These are phyloP conservation scores for Ogataea methanolica DNA, from an alignment of 805 yeast species.

Conservation along the genomic window DNA sequence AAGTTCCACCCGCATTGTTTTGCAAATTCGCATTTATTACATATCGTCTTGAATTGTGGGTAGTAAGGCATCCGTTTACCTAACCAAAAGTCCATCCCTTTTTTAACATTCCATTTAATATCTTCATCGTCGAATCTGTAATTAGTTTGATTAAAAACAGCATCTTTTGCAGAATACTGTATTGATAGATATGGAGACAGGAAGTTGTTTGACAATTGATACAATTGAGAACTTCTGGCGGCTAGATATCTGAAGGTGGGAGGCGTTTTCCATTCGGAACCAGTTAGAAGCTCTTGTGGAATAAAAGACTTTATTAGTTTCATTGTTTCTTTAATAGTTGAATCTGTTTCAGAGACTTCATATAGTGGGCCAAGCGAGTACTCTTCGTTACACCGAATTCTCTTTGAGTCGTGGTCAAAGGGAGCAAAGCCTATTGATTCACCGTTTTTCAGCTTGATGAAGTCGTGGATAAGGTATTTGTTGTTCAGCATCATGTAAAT, in stretches of 20 bases:
- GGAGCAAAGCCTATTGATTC: slow-evolving; percentile 35
- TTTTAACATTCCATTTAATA: slow-evolving; percentile 27
- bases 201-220: slow-evolving; percentile 31
- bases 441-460: slow-evolving; percentile 42
- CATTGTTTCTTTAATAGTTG: slow-evolving; percentile 2
- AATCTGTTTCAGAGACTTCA: neutral
- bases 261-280: slow-evolving; percentile 44
- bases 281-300: slow-evolving; percentile 10
- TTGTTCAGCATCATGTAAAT: slow-evolving; percentile 36
- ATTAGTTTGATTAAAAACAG: slow-evolving; percentile 36
- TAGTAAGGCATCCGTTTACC: slow-evolving; percentile 50
- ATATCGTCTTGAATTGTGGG: slow-evolving; percentile 37
- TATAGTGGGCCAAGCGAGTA: slow-evolving; percentile 9
- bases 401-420: slow-evolving; percentile 31
- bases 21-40: slow-evolving; percentile 53
- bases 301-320: slow-evolving; percentile 3
- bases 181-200: slow-evolving; percentile 37
- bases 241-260: slow-evolving; percentile 56
- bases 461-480: slow-evolving; percentile 37
- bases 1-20: slow-evolving; percentile 37
- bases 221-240: slow-evolving; percentile 47
- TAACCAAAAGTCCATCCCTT: slow-evolving; percentile 50
- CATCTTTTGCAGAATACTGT: slow-evolving; percentile 47
- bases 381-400: slow-evolving; percentile 11
- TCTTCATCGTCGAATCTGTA: slow-evolving; percentile 34